Conservation (phyloP, 495 filamentous ascomycete species). For the Penicillium angulare region DNA sequence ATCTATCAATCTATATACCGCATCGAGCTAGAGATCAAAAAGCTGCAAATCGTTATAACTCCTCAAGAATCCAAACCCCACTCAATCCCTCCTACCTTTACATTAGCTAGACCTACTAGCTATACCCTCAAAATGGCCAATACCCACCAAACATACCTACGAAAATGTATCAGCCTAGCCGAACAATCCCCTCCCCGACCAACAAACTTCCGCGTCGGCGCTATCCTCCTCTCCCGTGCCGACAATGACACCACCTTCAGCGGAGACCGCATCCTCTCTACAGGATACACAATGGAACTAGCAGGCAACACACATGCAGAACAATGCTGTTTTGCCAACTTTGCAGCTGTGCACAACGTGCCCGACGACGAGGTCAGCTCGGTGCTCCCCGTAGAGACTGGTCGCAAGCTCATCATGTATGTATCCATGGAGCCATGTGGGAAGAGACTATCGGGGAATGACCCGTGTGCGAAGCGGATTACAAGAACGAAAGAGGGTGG, state of each 20-base stretch:
- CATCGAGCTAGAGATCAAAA: too few species aligned
- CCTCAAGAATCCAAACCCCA: too few species aligned
- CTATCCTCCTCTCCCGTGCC: slow-evolving; percentile 64
- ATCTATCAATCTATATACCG: too few species aligned
- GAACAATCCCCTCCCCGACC: slow-evolving; percentile 76
- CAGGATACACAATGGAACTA: slow-evolving; percentile 89
- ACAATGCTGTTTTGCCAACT: slow-evolving; percentile 83
- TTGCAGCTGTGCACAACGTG: slow-evolving; percentile 50
- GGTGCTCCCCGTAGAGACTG: slow-evolving; percentile 47
- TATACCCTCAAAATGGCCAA: slow-evolving; percentile 8
- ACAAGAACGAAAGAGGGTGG: slow-evolving; percentile 47
- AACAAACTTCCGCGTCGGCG: slow-evolving; percentile 92
- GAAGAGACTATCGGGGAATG: slow-evolving; percentile 75
- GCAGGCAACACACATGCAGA: slow-evolving; percentile 95
- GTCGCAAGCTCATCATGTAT: slow-evolving; percentile 64
- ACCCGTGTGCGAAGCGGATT: slow-evolving; percentile 80
- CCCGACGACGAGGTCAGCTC: slow-evolving; percentile 54
- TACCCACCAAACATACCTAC: slow-evolving; percentile 65
- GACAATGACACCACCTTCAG: slow-evolving; percentile 29
- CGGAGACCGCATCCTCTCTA: slow-evolving; percentile 65
- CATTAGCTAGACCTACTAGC: background rate
- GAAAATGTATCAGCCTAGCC: slow-evolving; percentile 69
- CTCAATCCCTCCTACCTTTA: background rate
- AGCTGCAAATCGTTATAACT: too few species aligned
- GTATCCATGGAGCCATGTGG: slow-evolving; percentile 95